These are phyloP conservation scores for Biscutella auriculata DNA, from an alignment of 441 rosid genomes.

Conservation along the genomic window DNA sequence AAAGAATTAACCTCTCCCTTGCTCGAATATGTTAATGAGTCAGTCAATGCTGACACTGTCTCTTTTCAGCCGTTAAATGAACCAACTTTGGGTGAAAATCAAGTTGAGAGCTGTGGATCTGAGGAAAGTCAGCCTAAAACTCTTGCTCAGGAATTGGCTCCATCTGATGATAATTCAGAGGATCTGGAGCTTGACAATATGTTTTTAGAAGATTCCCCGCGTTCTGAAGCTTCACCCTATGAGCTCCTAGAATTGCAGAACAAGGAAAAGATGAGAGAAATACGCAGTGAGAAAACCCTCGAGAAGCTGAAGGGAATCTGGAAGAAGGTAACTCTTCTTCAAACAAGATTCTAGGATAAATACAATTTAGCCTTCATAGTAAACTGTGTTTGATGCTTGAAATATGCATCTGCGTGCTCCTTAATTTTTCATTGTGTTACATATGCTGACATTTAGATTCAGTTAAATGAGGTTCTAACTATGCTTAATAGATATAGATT, in stretches of 20 bases:
- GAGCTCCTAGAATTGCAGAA: conserved; percentile 55
- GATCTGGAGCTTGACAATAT: conserved; percentile 64
- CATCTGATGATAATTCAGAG: conserved; percentile 27
- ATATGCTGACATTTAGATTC: conserved; percentile 5
- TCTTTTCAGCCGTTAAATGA: conserved; percentile 20
- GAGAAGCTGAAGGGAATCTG: conserved; percentile 78
- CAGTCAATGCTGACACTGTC: conserved; percentile 16
- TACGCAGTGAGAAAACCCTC: conserved; percentile 47
- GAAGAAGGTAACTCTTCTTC: conserved; percentile 59
- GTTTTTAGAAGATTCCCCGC: conserved; percentile 42
- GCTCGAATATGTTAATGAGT: conserved; percentile 20
- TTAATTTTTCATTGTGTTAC: neutral
- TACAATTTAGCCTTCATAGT: neutral
- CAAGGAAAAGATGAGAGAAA: conserved; percentile 54
- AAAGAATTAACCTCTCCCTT: conserved; percentile 19
- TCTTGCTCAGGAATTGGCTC: conserved; percentile 23
- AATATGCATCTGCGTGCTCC: neutral
- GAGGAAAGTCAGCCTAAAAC: conserved; percentile 24
- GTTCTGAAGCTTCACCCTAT: conserved; percentile 31
- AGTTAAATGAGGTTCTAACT: neutral
- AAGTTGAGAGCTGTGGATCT: conserved; percentile 24
- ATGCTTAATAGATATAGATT: neutral
- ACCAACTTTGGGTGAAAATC: conserved; percentile 16
- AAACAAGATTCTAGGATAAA: neutral
- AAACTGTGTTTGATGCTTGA: neutral